Evolutionary conservation across 2,329 filamentous ascomycete species (phyloP).

Genomic region (Alternaria triticimaculans): DNA sequence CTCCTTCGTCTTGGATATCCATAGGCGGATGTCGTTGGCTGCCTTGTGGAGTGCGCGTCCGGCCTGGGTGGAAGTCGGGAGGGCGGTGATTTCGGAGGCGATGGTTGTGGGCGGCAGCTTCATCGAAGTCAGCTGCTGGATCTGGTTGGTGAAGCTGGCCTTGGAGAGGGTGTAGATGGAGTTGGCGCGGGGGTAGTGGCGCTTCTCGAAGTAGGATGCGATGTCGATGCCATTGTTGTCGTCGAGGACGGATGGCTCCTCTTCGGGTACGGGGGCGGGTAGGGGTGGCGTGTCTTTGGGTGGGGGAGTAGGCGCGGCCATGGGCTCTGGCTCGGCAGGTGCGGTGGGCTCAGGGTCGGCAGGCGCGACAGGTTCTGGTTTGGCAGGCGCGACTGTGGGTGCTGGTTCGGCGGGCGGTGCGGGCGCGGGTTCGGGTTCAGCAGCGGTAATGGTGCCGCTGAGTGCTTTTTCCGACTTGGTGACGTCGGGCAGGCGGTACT

Average conservation of each 20-base stretch:
- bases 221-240: conserved; percentile 55
- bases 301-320: conserved; percentile 7
- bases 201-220: conserved; percentile 70
- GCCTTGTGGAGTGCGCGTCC: conserved; percentile 83
- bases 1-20: conserved; percentile 91
- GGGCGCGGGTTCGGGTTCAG: conserved; percentile 45
- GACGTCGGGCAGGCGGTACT: conserved; percentile 76
- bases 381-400: conserved; percentile 26
- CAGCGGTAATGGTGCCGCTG: conserved; percentile 50
- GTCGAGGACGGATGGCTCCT: conserved; percentile 43
- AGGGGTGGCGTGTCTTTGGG: conserved; percentile 14
- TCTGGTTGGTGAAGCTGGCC: conserved; percentile 89
- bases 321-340: background rate
- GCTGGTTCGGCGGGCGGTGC: conserved; percentile 24
- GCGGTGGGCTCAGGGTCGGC: conserved; percentile 24
- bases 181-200: conserved; percentile 66
- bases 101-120: conserved; percentile 86
- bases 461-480: conserved; percentile 64
- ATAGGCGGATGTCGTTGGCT: conserved; percentile 89
- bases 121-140: conserved; percentile 89
- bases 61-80: conserved; percentile 84
- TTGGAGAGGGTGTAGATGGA: conserved; percentile 95
- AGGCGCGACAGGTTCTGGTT: conserved; percentile 24
- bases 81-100: conserved; percentile 81
- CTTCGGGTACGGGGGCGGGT: conserved; percentile 46